phyloP scores from a whole-genome alignment of 1,284 basidiomycete species.

The Austroboletus novae-zelandiae region DNA sequence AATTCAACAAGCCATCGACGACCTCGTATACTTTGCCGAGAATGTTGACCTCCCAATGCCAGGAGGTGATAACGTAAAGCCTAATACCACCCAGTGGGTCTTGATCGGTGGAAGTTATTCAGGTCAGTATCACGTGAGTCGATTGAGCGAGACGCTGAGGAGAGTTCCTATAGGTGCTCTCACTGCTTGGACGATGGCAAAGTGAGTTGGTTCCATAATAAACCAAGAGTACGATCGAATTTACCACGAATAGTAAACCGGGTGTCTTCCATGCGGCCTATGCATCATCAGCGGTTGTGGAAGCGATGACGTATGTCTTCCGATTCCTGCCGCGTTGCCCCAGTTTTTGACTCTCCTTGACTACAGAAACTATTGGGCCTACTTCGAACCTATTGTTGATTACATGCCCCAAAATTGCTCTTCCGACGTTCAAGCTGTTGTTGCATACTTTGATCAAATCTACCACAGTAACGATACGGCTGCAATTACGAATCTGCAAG shows the following conservation, averaged over 20 bases:
- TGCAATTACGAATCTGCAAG: slow-evolving; percentile 53
- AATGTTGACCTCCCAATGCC: slow-evolving; percentile 68
- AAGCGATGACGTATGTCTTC: slow-evolving; percentile 52
- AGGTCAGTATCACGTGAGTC: slow-evolving; percentile 32
- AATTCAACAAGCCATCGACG: slow-evolving; percentile 70
- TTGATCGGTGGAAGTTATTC: slow-evolving; percentile 71
- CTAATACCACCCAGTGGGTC: slow-evolving; percentile 64
- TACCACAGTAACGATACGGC: slow-evolving; percentile 43
- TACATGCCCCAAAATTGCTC: slow-evolving; percentile 75
- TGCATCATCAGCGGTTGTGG: slow-evolving; percentile 68
- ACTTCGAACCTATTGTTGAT: slow-evolving; percentile 67
- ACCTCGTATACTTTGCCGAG: slow-evolving; percentile 67
- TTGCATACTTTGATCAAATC: slow-evolving; percentile 58
- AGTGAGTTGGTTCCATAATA: slow-evolving; percentile 40
- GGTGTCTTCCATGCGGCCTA: slow-evolving; percentile 67
- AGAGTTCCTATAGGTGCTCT: slow-evolving; percentile 41
- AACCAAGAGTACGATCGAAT: background rate
- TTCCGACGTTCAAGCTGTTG: slow-evolving; percentile 64
- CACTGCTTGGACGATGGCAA: slow-evolving; percentile 69
- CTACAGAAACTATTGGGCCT: slow-evolving; percentile 61
- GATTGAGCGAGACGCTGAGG: background rate
- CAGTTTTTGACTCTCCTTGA: background rate
- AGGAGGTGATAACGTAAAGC: slow-evolving; percentile 54
- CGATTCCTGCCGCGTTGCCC: background rate
- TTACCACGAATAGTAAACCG: slow-evolving; percentile 48